Evolutionary conservation across 2,329 filamentous ascomycete genomes (phyloP), one percentile per base, ranked within the genome.

Genomic region (Didymella segeticola): DNA sequence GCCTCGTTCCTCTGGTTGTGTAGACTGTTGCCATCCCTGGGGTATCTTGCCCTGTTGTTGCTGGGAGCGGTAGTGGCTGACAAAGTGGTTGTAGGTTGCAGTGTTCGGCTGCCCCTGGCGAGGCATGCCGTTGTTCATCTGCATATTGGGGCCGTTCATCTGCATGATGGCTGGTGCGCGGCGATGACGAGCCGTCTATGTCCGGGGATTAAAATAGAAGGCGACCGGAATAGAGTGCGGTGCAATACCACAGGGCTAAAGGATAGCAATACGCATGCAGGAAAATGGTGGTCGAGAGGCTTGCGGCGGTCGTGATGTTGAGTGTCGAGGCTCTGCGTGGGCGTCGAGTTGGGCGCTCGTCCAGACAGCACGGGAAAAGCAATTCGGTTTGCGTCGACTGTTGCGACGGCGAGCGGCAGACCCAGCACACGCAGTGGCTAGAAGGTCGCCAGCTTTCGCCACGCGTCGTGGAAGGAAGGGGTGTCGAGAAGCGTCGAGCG

Each of bases 91-190:
- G 56, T 60, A 54, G 38, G 62, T 63, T 17, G 62, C 46, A 22
- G 26, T 61, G 26, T 60, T 57, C 39, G 61, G 45, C 20, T 61
- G 62, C 4, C 37, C 46, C 37, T 48, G 47, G 38, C 52, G 56
- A 5, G 50, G 37, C 60, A 63, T 63, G 56, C 56, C 63, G 51
- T 66, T 67, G 42, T 62, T 63, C 34, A 37, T 37, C 43, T 63
- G 62, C 58, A 71, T 67, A 59, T 67, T 69, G 36, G 67, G 64
- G 64, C 72, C 72, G 60, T 71, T 73, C 69, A 72, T 73, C 51
- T 55, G 62, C 63, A 51, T 50, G 20, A 51, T 50, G 20, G 45
- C 34, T 26, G 41, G 53, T 33, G 43, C 47, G 27, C 29, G 38
- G 45, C n/a, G 47, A 46, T 43, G 50, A 53, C 31, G 55, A 46